Evolutionary conservation across 2,329 filamentous ascomycete species (phyloP).

Genomic region (Pseudogymnoascus sp.): DNA sequence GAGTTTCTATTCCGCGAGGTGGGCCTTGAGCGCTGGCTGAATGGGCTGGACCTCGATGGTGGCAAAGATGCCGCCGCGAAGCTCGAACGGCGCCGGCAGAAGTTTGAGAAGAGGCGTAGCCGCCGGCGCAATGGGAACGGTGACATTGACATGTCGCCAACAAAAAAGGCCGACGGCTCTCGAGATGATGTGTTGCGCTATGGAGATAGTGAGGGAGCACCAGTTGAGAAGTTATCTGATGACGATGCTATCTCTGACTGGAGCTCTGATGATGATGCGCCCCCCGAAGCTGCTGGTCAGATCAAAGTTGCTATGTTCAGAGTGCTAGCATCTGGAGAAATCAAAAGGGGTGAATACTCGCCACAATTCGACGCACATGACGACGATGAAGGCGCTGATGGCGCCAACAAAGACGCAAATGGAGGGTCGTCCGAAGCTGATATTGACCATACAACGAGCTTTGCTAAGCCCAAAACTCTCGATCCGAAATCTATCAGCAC

Average conservation of each 20-base stretch:
- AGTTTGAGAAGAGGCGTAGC: conserved; percentile 61
- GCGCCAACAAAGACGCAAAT: conserved; percentile 41
- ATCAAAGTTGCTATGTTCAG: conserved; percentile 97
- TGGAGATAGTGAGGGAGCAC: conserved; percentile 65
- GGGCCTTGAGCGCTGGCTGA: conserved; percentile 90
- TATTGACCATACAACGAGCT: conserved; percentile 94
- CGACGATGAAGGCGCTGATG: conserved; percentile 62
- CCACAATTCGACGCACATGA: conserved; percentile 96
- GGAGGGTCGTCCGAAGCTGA: conserved; percentile 64
- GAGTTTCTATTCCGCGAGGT: conserved; percentile 98
- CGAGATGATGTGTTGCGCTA: conserved; percentile 65
- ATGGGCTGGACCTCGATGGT: conserved; percentile 82
- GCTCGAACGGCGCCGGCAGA: conserved; percentile 79
- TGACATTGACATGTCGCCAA: conserved; percentile 33
- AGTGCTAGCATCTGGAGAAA: conserved; percentile 89
- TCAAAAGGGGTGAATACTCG: conserved; percentile 96
- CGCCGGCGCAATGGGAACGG: conserved; percentile 47
- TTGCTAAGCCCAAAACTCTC: conserved; percentile 90
- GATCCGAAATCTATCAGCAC: conserved; percentile 98
- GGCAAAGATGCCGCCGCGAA: conserved; percentile 85
- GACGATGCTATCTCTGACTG: conserved; percentile 68
- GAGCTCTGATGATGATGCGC: conserved; percentile 69
- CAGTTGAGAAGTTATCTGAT: conserved; percentile 62
- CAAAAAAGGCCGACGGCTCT: conserved; percentile 22
- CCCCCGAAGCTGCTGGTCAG: conserved; percentile 88